Evolutionary conservation across 202 grass and related monocot species (phyloP), one percentile per base, ranked within the genome.

Genomic region (Zizania palustris): DNA sequence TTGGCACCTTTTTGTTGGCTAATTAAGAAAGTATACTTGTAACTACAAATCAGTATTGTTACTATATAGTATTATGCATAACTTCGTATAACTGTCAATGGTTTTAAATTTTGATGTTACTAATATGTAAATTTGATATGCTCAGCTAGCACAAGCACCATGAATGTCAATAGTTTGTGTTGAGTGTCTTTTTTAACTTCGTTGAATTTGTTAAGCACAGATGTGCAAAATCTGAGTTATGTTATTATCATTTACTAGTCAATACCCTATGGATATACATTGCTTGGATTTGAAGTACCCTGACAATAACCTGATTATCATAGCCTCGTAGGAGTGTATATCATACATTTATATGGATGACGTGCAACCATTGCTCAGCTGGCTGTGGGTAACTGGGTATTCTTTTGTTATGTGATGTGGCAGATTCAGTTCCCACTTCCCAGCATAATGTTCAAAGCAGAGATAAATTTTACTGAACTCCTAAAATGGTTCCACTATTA

Each of bases 1-100:
- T 69, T 20, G 7, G 41, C 40, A 83, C 35, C n/a, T 45, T 69
- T 79, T 84, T 78, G 12, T 61, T 33, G 22, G 55, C 22, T 87
- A 82, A 60, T 53, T 61, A 60, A 72, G 15, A 65, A 44, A 85
- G 12, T 41, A 57, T 34, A 65, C 19, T 71, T 69, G 6, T 37
- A 39, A 35, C 39, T 40, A 7, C 22, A 45, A 65, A 37, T 33
- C 5, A 72, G 20, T 73, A 56, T 51, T 59, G 20, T 42, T 79
- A 56, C n/a, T n/a, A 50, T 37, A 59, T 61, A 18, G 14, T 38
- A 39, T 38, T 36, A 54, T 22, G 40, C 22, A 54, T 63, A 20
- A n/a, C 45, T 80, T 54, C 34, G 16, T 61, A 6, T 49, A 43
- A 36, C 45, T 80, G 54, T 15, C 13, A 80, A 62, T 11, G 1